Evolutionary conservation across 2,329 filamentous ascomycete species (phyloP), one percentile per base, ranked within the genome.

Genomic region (Trichoderma atrobrunneum): DNA sequence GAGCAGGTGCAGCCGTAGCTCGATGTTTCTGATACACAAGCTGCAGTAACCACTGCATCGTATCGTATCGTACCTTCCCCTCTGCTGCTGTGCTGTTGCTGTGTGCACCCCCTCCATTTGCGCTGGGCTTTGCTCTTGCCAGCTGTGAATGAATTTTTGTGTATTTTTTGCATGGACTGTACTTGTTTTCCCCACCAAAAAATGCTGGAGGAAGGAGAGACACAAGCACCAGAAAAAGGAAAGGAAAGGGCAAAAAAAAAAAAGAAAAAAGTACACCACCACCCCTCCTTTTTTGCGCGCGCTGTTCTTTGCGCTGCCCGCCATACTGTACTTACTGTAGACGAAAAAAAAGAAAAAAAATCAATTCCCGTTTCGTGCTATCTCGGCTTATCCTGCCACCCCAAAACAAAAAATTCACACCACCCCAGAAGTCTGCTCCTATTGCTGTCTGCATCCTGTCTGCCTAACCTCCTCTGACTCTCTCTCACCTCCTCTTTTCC

Each of bases 401-500:
- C 70, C 69, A 67, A 68, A 72, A 72, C 63, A 63, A 71, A 68
- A 72, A 72, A 72, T 72, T 72, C 70, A 72, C 70, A 72, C 70
- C 70, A 72, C 70, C 62, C 70, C 63, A 68, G 51, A 68, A 67
- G 56, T 72, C 70, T 68, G 54, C 64, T 64, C 59, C 65, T 62
- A 70, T 70, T 72, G 59, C 71, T 70, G 32, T 72, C 66, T 64
- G 65, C 71, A 60, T 72, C 70, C 72, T 73, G 60, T 62, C 63
- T 72, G 69, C 72, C 72, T 64, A 72, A 72, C 72, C 74, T 74
- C 77, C 75, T 76, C 73, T 75, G 73, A 74, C 75, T 72, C 75
- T 76, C 75, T 76, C 77, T 75, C 75, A 74, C 64, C 73, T 74
- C 76, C 77, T 72, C 71, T 74, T 75, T 75, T 74, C 73, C 75